phyloP scores from a whole-genome alignment of 257 asterid genomes.

The Cinchona pubescens region DNA sequence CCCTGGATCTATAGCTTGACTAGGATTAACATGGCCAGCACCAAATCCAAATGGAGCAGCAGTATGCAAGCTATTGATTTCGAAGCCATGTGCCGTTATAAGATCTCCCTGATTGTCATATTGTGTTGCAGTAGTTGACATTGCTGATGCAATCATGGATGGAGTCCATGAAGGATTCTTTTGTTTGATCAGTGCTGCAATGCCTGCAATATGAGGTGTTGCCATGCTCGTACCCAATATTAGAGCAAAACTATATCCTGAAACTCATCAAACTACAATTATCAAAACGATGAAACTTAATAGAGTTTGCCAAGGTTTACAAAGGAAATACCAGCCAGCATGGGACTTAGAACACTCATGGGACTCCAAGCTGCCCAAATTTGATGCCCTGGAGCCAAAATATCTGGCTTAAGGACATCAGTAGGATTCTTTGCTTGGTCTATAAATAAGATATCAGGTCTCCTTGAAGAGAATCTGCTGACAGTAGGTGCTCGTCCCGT shows the following conservation, averaged over 20 bases:
- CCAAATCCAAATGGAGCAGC: conserved; percentile 90
- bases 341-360: conserved; percentile 64
- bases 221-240: conserved; percentile 98
- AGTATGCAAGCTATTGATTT: conserved; percentile 38
- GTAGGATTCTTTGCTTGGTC: conserved; percentile 55
- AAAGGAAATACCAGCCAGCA: conserved; percentile 50
- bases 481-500: conserved; percentile 67
- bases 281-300: neutral
- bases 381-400: conserved; percentile 92
- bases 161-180: conserved; percentile 72
- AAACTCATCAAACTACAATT: conserved; percentile 5
- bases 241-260: conserved; percentile 68
- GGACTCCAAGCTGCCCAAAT: conserved; percentile 99
- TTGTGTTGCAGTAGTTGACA: conserved; percentile 78
- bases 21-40: conserved; percentile 75
- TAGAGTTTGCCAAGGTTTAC: neutral
- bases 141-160: conserved; percentile 88
- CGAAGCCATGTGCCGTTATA: conserved; percentile 77
- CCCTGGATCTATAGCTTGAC: conserved; percentile 68
- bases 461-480: conserved; percentile 89
- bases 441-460: conserved; percentile 75
- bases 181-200: conserved; percentile 85
- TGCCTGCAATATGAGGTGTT: conserved; percentile 82
- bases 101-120: conserved; percentile 77
- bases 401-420: conserved; percentile 88